phyloP scores from a whole-genome alignment of 148 eudicot genomes.

The Tetragonia tetragonoides region DNA sequence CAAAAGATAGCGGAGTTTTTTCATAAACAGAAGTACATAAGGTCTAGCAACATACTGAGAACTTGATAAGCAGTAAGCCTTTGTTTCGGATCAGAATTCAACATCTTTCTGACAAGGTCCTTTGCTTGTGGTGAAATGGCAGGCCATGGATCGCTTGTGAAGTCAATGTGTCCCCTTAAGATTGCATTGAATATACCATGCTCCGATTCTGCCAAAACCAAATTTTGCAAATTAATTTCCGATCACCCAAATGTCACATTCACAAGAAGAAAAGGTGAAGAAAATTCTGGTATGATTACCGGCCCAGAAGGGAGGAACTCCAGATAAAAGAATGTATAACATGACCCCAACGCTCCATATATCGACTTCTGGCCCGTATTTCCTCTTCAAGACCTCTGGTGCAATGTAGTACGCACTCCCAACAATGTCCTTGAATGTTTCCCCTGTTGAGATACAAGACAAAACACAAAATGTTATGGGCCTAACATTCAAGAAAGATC shows the following conservation, averaged over 20 bases:
- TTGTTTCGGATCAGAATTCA: conserved; percentile 81
- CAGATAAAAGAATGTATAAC: conserved; percentile 50
- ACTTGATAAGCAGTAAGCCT: conserved; percentile 87
- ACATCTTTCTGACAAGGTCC: conserved; percentile 91
- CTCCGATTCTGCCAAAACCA: conserved; percentile 66
- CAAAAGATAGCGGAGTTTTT: not conserved
- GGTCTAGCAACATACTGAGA: conserved; percentile 48
- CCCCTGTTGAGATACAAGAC: conserved; percentile 44
- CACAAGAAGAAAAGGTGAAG: not conserved
- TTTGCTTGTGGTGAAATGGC: conserved; percentile 79
- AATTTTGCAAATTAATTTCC: not conserved
- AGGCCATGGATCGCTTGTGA: conserved; percentile 94
- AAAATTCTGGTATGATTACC: conserved; percentile 27
- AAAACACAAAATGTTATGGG: not conserved
- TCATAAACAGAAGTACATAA: not conserved
- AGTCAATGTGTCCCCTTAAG: conserved; percentile 77
- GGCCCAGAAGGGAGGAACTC: conserved; percentile 72
- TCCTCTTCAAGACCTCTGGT: conserved; percentile 59
- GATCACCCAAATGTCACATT: not conserved
- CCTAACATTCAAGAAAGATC: too few relatives aligned
- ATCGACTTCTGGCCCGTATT: conserved; percentile 62
- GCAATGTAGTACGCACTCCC: conserved; percentile 68
- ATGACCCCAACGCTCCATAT: conserved; percentile 64
- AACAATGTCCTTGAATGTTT: conserved; percentile 53
- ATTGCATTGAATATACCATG: conserved; percentile 95